Percentiles rank a stretch among this genome's conserved stretches.
phyloP scores from a whole-genome alignment of 2,329 filamentous ascomycete species.

The Hypoxylon sp. region DNA sequence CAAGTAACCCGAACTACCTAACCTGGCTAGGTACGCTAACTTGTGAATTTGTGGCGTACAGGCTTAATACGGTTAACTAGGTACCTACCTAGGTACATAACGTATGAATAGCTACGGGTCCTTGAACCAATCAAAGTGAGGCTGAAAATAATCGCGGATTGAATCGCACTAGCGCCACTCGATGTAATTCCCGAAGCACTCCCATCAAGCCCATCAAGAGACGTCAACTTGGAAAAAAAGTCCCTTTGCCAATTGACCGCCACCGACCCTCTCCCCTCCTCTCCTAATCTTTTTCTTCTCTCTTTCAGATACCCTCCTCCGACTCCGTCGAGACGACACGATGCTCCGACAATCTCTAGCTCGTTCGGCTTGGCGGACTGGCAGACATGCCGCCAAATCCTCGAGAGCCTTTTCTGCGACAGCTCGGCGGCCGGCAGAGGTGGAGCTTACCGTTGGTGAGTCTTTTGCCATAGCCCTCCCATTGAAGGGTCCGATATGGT shows the following conservation, averaged over 20 bases:
- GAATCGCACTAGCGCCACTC: constrained; percentile 43
- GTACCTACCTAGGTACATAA: too few relatives aligned
- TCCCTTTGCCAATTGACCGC: constrained; percentile 43
- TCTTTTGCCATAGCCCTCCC: constrained; percentile 43
- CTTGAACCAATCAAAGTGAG: constrained; percentile 41
- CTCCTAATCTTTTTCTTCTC: constrained; percentile 39
- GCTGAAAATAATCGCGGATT: constrained; percentile 48
- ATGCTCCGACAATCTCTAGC: constrained; percentile 77
- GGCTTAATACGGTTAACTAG: neutral
- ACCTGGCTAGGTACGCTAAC: constrained; percentile 7
- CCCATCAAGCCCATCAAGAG: constrained; percentile 30
- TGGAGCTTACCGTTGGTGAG: constrained; percentile 95
- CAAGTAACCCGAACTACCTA: too few relatives aligned
- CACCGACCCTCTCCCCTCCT: constrained; percentile 25
- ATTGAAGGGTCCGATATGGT: constrained; percentile 11
- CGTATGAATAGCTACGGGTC: constrained; percentile 25
- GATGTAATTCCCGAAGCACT: constrained; percentile 31
- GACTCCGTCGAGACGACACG: constrained; percentile 69
- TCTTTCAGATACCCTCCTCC: constrained; percentile 57
- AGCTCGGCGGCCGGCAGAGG: constrained; percentile 83
- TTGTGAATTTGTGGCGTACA: neutral
- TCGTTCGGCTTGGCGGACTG: constrained; percentile 75
- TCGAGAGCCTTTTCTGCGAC: constrained; percentile 86
- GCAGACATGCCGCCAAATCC: constrained; percentile 69
- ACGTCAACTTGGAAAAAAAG: constrained; percentile 45